These are phyloP conservation scores for Pestalotiopsis sp. DNA, from an alignment of 2,329 filamentous ascomycete species.

Conservation along the genomic window DNA sequence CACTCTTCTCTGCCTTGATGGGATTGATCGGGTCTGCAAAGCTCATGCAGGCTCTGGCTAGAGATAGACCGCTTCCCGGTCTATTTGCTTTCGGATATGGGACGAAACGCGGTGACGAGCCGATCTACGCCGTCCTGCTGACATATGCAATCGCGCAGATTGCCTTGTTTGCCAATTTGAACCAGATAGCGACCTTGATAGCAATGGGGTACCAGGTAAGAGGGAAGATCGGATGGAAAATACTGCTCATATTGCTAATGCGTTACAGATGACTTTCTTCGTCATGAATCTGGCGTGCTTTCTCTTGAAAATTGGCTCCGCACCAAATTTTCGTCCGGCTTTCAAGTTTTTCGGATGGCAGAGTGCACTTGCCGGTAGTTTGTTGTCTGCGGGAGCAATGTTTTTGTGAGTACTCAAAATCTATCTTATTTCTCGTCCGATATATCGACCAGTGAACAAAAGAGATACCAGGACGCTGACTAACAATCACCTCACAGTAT, in stretches of 20 bases:
- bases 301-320: slow-evolving; percentile 81
- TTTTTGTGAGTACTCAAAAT: slow-evolving; percentile 57
- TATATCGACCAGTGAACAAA: no score
- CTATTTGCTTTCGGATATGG: slow-evolving; percentile 75
- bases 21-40: slow-evolving; percentile 85
- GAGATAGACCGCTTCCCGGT: slow-evolving; percentile 79
- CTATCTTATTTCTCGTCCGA: no score
- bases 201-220: slow-evolving; percentile 82
- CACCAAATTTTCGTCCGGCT: slow-evolving; percentile 84
- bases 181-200: slow-evolving; percentile 86
- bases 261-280: slow-evolving; percentile 77
- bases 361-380: slow-evolving; percentile 73
- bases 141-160: slow-evolving; percentile 78
- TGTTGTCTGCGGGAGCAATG: slow-evolving; percentile 82
- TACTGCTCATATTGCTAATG: slow-evolving; percentile 16
- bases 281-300: slow-evolving; percentile 89
- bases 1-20: slow-evolving; percentile 86
- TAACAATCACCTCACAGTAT: slow-evolving; percentile 43
- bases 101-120: slow-evolving; percentile 72
- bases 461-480: no score
- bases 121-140: slow-evolving; percentile 73
- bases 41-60: slow-evolving; percentile 78
- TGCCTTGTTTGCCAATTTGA: slow-evolving; percentile 81
- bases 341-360: slow-evolving; percentile 91
- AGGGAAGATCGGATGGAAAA: neutral